Percentiles rank a stretch among this genome's conserved stretches.
Evolutionary conservation across 1,284 basidiomycete species (phyloP).

Genomic region (Coniophora puteana): DNA sequence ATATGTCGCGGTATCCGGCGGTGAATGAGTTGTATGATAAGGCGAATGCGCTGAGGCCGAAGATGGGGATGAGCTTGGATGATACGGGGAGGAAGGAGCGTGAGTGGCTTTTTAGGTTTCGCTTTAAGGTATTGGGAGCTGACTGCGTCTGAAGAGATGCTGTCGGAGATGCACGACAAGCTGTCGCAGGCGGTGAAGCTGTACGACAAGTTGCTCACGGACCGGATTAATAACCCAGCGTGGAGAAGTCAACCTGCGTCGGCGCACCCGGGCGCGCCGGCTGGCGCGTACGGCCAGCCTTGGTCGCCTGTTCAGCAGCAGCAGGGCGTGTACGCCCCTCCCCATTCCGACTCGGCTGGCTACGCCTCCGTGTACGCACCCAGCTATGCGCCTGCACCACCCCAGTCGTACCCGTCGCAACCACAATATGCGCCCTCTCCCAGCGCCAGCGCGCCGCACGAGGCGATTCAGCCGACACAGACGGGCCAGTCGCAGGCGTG

Average conservation of each 20-base stretch:
- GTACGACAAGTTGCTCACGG: constrained; percentile 85
- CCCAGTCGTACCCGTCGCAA: neutral
- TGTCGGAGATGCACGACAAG: constrained; percentile 93
- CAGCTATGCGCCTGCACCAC: constrained; percentile 7
- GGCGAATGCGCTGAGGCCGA: constrained; percentile 78
- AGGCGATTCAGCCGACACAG: neutral
- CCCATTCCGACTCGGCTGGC: constrained; percentile 13
- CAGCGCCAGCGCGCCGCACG: neutral
- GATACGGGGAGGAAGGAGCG: constrained; percentile 87
- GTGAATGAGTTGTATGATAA: constrained; percentile 84
- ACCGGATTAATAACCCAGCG: constrained; percentile 71
- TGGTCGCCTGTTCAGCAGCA: constrained; percentile 15
- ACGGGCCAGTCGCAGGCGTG: neutral
- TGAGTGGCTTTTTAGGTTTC: constrained; percentile 35
- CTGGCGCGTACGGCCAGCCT: constrained; percentile 13
- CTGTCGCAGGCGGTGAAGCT: constrained; percentile 87
- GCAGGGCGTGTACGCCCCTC: constrained; percentile 26
- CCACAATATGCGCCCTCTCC: neutral
- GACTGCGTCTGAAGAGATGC: constrained; percentile 52
- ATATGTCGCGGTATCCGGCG: constrained; percentile 77
- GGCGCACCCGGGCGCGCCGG: constrained; percentile 4
- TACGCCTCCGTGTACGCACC: constrained; percentile 18
- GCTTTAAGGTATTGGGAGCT: constrained; percentile 8
- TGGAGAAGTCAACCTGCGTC: constrained; percentile 46
- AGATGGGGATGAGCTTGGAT: constrained; percentile 81